Evolutionary conservation across 2,329 filamentous ascomycete genomes (phyloP), one percentile per base, ranked within the genome.

Genomic region (Aspergillus sp.): DNA sequence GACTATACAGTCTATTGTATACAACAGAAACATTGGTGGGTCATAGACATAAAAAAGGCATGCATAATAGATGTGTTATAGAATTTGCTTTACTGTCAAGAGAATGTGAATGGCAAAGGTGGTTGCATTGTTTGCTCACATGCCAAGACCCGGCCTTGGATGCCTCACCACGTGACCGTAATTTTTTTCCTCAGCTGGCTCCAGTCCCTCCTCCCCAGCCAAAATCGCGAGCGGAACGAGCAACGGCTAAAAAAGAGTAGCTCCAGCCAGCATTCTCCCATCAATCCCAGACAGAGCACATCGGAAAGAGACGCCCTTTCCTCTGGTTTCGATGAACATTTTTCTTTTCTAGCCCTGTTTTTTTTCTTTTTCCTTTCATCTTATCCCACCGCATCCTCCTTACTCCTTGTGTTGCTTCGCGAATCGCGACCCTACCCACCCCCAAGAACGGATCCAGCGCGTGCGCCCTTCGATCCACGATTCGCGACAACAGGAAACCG

Each of bases 161-260:
- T 49, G 2, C 0, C n/a, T 64, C 63, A 65, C 63, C 63, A 65
- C 63, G 63, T 65, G 63, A 65, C 47, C 3, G 52, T 58, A 43
- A 52, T 59, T 64, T 64, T 62, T 61, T 62, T 33, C 24, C 57
- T 59, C 50, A 53, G 53, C 44, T 48, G 19, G 44, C 49, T 55
- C 43, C 19, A 23, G 31, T 46, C 53, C 47, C 55, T 59, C 47
- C 55, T 59, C 56, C 39, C 45, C 51, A 52, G 48, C 27, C 9
- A 31, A 59, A 62, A 63, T 60, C 57, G 62, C 58, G 61, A 64
- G 57, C 46, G 47, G 52, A 52, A 46, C 39, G 31, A 49, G 47
- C 49, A 45, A 57, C 57, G 55, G 41, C 57, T 52, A 55, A 58
- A 60, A 63, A 56, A 55, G 58, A 57, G 54, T 57, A 53, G 50